phyloP scores from a whole-genome alignment of 495 filamentous ascomycete species.

The Oidiodendron maius region DNA sequence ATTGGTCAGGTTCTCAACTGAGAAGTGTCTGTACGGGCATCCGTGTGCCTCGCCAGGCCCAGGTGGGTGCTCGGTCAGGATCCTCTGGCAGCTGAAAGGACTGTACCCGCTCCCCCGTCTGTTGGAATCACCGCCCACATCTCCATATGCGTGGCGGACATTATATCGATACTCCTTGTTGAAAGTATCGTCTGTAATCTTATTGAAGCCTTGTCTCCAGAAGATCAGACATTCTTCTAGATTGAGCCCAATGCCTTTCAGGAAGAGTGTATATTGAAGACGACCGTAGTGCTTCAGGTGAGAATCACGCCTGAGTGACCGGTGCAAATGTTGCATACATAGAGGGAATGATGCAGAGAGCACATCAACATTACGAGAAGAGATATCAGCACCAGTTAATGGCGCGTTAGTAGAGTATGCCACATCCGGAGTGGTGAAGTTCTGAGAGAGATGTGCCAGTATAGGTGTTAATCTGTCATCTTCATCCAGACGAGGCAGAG shows the following conservation, averaged over 20 bases:
- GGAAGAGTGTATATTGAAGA: slow-evolving; percentile 92
- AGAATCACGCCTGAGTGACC: slow-evolving; percentile 71
- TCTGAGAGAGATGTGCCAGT: slow-evolving; percentile 83
- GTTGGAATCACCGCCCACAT: slow-evolving; percentile 90
- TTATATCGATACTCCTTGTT: slow-evolving; percentile 98
- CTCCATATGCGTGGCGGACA: slow-evolving; percentile 86
- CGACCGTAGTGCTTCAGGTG: slow-evolving; percentile 92
- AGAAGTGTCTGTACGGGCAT: slow-evolving; percentile 93
- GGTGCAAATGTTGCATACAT: slow-evolving; percentile 90
- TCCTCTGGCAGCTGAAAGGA: slow-evolving; percentile 90
- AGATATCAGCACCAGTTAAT: slow-evolving; percentile 48
- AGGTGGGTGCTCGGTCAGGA: slow-evolving; percentile 78
- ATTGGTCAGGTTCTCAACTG: slow-evolving; percentile 71
- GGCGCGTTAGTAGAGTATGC: slow-evolving; percentile 57
- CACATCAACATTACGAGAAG: slow-evolving; percentile 73
- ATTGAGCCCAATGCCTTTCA: slow-evolving; percentile 91
- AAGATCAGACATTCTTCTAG: slow-evolving; percentile 91
- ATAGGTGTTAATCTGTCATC: slow-evolving; percentile 94
- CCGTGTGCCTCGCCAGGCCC: slow-evolving; percentile 84
- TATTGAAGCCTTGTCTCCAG: slow-evolving; percentile 81
- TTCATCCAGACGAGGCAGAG: slow-evolving; percentile 88
- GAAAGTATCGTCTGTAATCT: slow-evolving; percentile 84
- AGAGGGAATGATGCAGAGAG: slow-evolving; percentile 84
- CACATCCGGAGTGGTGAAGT: slow-evolving; percentile 86
- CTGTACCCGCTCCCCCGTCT: slow-evolving; percentile 79